Percentiles rank a stretch among this genome's conserved stretches.
Evolutionary conservation across 1,284 basidiomycete species (phyloP).

Genomic region (Blastosporella zonata): DNA sequence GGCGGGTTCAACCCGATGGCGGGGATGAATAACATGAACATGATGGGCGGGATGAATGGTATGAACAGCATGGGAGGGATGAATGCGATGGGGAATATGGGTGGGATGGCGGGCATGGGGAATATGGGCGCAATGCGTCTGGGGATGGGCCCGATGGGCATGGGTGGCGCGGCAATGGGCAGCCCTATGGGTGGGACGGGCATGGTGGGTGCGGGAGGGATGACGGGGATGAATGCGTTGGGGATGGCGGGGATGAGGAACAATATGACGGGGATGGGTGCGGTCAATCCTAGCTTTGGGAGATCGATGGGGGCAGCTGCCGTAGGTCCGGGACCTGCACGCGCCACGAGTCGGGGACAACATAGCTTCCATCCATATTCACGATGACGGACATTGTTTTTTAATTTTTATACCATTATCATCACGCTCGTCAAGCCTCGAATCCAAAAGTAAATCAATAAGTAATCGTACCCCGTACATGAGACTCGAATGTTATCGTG

Average conservation of each 20-base stretch:
- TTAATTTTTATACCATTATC: no score
- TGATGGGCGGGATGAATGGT: conserved; percentile 18
- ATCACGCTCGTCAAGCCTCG: no score
- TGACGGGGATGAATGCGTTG: conserved; percentile 29
- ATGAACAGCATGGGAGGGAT: conserved; percentile 40
- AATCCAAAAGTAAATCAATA: no score
- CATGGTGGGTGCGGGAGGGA: conserved; percentile 23
- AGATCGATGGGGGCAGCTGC: conserved; percentile 31
- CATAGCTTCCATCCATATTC: conserved; percentile 63
- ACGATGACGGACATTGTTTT: conserved; percentile 27
- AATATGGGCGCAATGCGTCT: conserved; percentile 26
- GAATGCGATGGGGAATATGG: conserved; percentile 33
- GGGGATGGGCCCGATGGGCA: conserved; percentile 26
- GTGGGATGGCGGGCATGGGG: conserved; percentile 24
- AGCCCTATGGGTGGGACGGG: conserved; percentile 12
- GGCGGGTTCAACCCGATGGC: neutral
- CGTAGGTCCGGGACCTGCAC: conserved; percentile 52
- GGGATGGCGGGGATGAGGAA: conserved; percentile 18
- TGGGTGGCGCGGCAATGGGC: conserved; percentile 25
- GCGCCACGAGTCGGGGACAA: conserved; percentile 53
- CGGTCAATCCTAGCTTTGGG: conserved; percentile 28
- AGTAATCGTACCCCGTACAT: no score
- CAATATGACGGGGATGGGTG: conserved; percentile 19
- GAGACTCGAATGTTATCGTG: no score
- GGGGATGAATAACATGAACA: neutral